Evolutionary conservation across 2,329 filamentous ascomycete genomes (phyloP).

Genomic region (Cytospora chrysosperma): DNA sequence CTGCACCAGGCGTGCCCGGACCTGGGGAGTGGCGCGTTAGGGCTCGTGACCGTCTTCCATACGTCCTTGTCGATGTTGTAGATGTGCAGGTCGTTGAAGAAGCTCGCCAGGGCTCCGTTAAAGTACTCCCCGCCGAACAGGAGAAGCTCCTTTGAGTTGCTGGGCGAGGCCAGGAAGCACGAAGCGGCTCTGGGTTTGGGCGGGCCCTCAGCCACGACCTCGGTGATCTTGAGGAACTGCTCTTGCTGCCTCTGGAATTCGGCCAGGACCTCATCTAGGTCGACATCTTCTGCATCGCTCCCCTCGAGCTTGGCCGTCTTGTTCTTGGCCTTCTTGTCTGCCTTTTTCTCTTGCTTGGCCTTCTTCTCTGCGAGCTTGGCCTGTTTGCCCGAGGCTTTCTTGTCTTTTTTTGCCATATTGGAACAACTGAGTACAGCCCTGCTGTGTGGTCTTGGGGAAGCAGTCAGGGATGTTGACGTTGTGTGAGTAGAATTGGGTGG

Average conservation of each 20-base stretch:
- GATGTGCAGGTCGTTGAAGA: slow-evolving; percentile 66
- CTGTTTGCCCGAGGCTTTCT: slow-evolving; percentile 43
- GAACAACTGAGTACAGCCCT: neutral
- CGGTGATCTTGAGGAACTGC: slow-evolving; percentile 90
- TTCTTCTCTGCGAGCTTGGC: slow-evolving; percentile 60
- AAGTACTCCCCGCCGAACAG: slow-evolving; percentile 95
- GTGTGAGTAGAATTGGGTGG: neutral
- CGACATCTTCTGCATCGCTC: slow-evolving; percentile 87
- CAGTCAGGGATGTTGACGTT: neutral
- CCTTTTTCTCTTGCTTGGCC: slow-evolving; percentile 83
- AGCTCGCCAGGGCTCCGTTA: slow-evolving; percentile 80
- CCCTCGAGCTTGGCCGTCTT: slow-evolving; percentile 72
- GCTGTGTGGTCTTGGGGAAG: neutral
- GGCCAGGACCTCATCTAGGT: slow-evolving; percentile 88
- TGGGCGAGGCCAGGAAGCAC: slow-evolving; percentile 79
- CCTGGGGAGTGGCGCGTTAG: slow-evolving; percentile 86
- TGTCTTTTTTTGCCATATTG: slow-evolving; percentile 48
- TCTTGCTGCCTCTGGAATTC: slow-evolving; percentile 93
- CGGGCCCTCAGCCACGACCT: slow-evolving; percentile 67
- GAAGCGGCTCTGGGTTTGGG: slow-evolving; percentile 78
- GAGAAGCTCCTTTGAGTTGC: slow-evolving; percentile 83
- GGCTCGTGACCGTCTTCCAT: slow-evolving; percentile 87
- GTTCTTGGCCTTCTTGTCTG: slow-evolving; percentile 77
- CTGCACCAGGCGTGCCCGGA: slow-evolving; percentile 95
- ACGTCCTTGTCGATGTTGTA: slow-evolving; percentile 81